A percentile compares a stretch with the other conserved stretches of the same genome.
These are phyloP conservation scores for Isoetes engelmannii DNA, from an alignment of 83 land plant genomes.

Conservation along the genomic window DNA sequence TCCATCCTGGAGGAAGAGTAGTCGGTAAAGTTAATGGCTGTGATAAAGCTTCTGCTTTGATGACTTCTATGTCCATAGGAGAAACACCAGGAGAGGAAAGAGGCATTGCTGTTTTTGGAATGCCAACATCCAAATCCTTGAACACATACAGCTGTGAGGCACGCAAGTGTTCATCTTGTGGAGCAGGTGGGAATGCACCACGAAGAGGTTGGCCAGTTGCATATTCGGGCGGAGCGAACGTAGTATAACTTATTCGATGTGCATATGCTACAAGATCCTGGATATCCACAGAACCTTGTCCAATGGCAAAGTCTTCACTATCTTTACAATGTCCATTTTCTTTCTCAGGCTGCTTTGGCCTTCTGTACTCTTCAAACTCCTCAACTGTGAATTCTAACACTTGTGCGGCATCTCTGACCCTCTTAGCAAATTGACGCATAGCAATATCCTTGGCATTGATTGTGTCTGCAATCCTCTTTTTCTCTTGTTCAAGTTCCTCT, in stretches of 20 bases:
- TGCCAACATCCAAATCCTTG: constrained; percentile 65
- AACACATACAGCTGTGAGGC: constrained; percentile 70
- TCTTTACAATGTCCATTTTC: constrained; percentile 14
- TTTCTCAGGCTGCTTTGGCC: constrained; percentile 17
- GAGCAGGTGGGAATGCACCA: constrained; percentile 92
- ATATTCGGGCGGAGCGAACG: constrained; percentile 91
- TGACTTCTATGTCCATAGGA: constrained; percentile 8
- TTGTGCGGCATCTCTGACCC: constrained; percentile 60
- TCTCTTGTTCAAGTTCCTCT: constrained; percentile 69
- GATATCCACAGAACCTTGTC: constrained; percentile 31
- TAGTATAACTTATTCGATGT: constrained; percentile 83
- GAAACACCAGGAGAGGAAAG: constrained; percentile 23
- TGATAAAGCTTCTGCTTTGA: constrained; percentile 8
- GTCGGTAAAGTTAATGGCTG: constrained; percentile 15
- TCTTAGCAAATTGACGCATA: constrained; percentile 60
- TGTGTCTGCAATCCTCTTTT: constrained; percentile 43
- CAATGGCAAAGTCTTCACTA: constrained; percentile 15
- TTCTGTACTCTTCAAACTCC: constrained; percentile 62
- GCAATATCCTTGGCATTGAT: constrained; percentile 44
- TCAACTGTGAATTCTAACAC: constrained; percentile 67
- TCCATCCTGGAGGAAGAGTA: constrained; percentile 61
- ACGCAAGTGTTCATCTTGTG: constrained; percentile 92
- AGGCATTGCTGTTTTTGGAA: constrained; percentile 43
- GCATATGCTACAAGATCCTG: constrained; percentile 78
- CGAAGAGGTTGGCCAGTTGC: constrained; percentile 65